Percentiles rank a stretch among this genome's conserved stretches.
Conservation (phyloP, 352 stramenopile species). For the Blastocystis sp. region DNA sequence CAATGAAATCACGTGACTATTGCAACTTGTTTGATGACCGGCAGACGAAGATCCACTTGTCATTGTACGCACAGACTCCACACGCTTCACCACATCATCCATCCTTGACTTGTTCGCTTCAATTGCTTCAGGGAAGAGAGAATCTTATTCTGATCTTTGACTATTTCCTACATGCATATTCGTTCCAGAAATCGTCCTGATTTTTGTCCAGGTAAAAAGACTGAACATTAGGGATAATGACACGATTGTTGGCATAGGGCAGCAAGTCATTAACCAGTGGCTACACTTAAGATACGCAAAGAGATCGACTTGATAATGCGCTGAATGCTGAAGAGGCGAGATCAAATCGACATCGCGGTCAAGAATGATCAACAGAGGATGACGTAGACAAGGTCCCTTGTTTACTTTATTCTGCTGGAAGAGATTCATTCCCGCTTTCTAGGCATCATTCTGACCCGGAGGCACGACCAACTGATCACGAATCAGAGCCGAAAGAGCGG, state of each 20-base stretch:
- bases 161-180: slow-evolving; percentile 19
- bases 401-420: slow-evolving; percentile 20
- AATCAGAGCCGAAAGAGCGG: slow-evolving; percentile 16
- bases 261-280: slow-evolving; percentile 91
- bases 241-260: slow-evolving; percentile 86
- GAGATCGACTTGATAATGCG: slow-evolving; percentile 61
- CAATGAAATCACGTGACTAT: background rate
- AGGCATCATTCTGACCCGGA: background rate
- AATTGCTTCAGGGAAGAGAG: slow-evolving; percentile 78
- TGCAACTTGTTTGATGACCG: background rate
- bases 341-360: slow-evolving; percentile 93
- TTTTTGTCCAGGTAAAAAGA: slow-evolving; percentile 60
- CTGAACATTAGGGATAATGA: slow-evolving; percentile 67
- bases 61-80: slow-evolving; percentile 68
- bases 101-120: slow-evolving; percentile 75
- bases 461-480: slow-evolving; percentile 20
- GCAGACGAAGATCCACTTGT: slow-evolving; percentile 37
- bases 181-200: slow-evolving; percentile 50
- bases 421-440: slow-evolving; percentile 46
- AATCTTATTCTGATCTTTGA: slow-evolving; percentile 62
- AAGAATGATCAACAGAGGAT: slow-evolving; percentile 89
- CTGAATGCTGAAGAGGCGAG: slow-evolving; percentile 86
- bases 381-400: slow-evolving; percentile 41
- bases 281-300: slow-evolving; percentile 64
- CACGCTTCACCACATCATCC: slow-evolving; percentile 69